Evolutionary conservation across 2,329 filamentous ascomycete species (phyloP).

Genomic region (Penicillium decumbens): DNA sequence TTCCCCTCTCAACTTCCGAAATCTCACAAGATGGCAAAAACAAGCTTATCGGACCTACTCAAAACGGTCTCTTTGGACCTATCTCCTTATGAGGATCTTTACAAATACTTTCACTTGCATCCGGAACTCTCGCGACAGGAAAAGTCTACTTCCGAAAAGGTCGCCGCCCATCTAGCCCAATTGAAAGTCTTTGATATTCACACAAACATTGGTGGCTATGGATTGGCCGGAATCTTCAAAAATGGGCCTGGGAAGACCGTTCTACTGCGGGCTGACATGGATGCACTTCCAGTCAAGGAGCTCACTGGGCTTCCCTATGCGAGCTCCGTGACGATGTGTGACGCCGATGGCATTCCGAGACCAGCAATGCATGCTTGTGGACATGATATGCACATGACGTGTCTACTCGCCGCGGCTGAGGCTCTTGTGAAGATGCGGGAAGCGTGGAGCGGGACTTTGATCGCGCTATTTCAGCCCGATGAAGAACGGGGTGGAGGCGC

Average conservation of each 20-base stretch:
- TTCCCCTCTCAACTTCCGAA: neutral
- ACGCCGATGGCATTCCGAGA: conserved; percentile 49
- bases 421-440: conserved; percentile 44
- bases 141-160: conserved; percentile 47
- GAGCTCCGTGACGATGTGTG: conserved; percentile 44
- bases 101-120: conserved; percentile 56
- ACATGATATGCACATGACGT: conserved; percentile 58
- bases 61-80: conserved; percentile 30
- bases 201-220: conserved; percentile 45
- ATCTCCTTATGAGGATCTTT: conserved; percentile 49
- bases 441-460: conserved; percentile 58
- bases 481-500: conserved; percentile 63
- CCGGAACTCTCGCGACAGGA: conserved; percentile 59
- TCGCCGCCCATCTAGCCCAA: conserved; percentile 42
- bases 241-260: conserved; percentile 45
- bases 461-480: conserved; percentile 63
- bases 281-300: conserved; percentile 49
- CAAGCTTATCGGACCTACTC: conserved; percentile 20
- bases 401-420: conserved; percentile 52
- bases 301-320: conserved; percentile 47
- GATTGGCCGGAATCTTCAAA: conserved; percentile 41
- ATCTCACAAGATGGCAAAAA: conserved; percentile 24
- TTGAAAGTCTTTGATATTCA: conserved; percentile 37
- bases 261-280: conserved; percentile 49
- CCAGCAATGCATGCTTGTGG: conserved; percentile 60